Evolutionary conservation across 192 early-diverging fungal genomes (phyloP).

Genomic region (Umbelopsis vinacea): DNA sequence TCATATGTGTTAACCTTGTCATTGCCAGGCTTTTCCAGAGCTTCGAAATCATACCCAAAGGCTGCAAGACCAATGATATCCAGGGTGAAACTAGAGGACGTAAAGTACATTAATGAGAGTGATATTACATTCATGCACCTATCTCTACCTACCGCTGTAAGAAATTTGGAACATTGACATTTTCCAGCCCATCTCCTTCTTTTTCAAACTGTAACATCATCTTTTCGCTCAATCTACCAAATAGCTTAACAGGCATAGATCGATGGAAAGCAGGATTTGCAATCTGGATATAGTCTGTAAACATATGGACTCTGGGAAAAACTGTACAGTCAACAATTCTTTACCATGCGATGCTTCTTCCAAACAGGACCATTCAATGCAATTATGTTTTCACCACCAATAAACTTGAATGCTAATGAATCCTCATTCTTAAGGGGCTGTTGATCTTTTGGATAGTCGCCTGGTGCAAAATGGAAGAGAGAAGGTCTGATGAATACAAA

Average conservation of each 20-base stretch:
- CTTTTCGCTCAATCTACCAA: conserved; percentile 22
- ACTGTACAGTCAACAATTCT: too few species aligned
- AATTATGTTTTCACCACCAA: conserved; percentile 25
- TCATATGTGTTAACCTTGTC: conserved; percentile 22
- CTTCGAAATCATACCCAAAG: conserved; percentile 38
- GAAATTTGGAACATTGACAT: conserved; percentile 1
- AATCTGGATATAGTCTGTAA: neutral
- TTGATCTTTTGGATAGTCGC: conserved; percentile 1
- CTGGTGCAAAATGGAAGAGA: neutral
- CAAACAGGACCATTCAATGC: conserved; percentile 27
- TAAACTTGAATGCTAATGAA: neutral
- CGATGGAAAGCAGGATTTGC: conserved; percentile 39
- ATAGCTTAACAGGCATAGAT: conserved; percentile 32
- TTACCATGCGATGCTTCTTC: conserved; percentile 37
- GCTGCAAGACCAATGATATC: conserved; percentile 37
- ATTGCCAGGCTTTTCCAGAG: conserved; percentile 18
- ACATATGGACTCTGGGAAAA: too few species aligned
- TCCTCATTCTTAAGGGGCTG: neutral
- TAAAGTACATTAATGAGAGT: neutral
- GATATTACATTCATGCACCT: neutral
- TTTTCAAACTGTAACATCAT: conserved; percentile 23
- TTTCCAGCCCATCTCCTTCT: neutral
- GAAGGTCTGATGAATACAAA: neutral
- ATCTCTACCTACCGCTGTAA: neutral
- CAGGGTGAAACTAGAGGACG: conserved; percentile 20